Evolutionary conservation across 2,329 filamentous ascomycete genomes (phyloP).

Genomic region (Alternaria burnsii): DNA sequence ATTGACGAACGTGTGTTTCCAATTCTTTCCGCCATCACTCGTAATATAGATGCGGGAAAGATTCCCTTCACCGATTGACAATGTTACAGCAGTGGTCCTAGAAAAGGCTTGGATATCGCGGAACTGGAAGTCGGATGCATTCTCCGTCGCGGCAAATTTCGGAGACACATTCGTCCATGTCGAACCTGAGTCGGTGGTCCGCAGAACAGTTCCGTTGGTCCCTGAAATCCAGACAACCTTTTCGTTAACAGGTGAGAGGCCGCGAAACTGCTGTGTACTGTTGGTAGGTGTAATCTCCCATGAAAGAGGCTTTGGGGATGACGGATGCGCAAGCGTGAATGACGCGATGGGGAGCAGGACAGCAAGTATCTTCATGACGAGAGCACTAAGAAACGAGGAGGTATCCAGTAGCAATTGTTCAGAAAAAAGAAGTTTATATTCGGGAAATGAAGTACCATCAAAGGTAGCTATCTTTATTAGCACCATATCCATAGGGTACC

Average conservation of each 20-base stretch:
- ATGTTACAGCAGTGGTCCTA: conserved; percentile 23
- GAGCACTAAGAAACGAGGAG: not conserved
- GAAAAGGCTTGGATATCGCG: conserved; percentile 42
- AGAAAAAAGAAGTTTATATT: not conserved
- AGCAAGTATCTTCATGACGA: conserved; percentile 4
- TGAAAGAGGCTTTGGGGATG: conserved; percentile 4
- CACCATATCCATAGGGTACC: not conserved
- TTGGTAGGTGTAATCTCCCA: conserved; percentile 38
- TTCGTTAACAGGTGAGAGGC: conserved; percentile 33
- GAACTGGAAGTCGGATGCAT: conserved; percentile 34
- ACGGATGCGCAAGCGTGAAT: not conserved
- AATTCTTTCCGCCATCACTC: conserved; percentile 29
- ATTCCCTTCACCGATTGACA: conserved; percentile 40
- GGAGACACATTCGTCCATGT: conserved; percentile 40
- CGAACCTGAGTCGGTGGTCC: conserved; percentile 32
- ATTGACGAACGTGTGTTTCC: conserved; percentile 37
- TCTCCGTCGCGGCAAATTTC: conserved; percentile 20
- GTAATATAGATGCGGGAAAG: conserved; percentile 37
- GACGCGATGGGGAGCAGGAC: not conserved
- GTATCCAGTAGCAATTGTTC: not conserved
- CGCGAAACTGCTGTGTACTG: conserved; percentile 38
- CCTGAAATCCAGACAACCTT: conserved; percentile 36
- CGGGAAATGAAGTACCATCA: not conserved
- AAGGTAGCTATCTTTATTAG: not conserved
- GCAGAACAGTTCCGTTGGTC: conserved; percentile 38